Percentiles rank a stretch among this genome's conserved stretches.
Conservation (phyloP, 257 asterid species). For the Nicotiana benthamiana region DNA sequence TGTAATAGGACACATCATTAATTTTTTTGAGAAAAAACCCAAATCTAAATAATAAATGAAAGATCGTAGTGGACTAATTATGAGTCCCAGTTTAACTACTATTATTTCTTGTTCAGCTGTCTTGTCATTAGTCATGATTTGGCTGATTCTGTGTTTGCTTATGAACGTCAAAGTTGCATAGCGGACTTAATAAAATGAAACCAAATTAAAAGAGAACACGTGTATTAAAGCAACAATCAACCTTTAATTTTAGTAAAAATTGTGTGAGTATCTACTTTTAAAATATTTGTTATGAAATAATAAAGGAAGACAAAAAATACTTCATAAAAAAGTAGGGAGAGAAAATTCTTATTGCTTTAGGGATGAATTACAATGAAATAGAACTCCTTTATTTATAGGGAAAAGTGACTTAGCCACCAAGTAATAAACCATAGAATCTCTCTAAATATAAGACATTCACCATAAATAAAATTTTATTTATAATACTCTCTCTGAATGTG, state of each 20-base stretch:
- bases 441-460: no score
- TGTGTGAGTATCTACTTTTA: no score
- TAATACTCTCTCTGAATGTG: no score
- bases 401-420: no score
- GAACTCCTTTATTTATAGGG: no score
- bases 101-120: background rate
- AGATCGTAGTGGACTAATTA: background rate
- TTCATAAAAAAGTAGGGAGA: no score
- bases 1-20: background rate
- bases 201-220: background rate
- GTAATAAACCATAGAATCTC: no score
- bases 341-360: no score
- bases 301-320: no score
- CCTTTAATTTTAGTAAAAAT: background rate
- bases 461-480: no score
- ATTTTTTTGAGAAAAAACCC: background rate
- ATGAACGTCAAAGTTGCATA: background rate
- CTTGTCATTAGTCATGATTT: background rate
- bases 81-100: background rate
- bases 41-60: background rate
- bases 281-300: no score
- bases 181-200: background rate
- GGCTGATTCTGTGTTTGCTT: background rate
- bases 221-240: background rate
- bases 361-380: no score